phyloP scores from a whole-genome alignment of 495 filamentous ascomycete species.

The Bathelium albidoporum region DNA sequence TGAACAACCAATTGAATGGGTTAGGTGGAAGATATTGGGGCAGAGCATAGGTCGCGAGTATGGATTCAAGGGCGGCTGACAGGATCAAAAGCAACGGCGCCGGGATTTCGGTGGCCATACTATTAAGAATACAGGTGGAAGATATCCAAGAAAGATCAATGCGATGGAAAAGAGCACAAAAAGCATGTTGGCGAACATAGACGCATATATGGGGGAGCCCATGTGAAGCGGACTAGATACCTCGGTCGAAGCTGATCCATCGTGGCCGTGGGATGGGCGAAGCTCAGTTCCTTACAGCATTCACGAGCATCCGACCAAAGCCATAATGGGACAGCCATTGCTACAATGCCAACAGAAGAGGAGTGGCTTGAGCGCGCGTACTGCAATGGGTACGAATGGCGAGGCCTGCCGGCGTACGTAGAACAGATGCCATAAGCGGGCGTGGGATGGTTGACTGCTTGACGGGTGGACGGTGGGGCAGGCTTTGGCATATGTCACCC shows the following conservation, averaged over 20 bases:
- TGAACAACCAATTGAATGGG: conserved; percentile 1
- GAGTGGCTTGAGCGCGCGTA: too few relatives aligned
- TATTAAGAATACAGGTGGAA: not conserved
- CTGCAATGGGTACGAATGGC: too few relatives aligned
- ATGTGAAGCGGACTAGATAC: not conserved
- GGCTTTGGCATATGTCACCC: too few relatives aligned
- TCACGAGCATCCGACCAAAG: conserved; percentile 2
- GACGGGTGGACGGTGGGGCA: too few relatives aligned
- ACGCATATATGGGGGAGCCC: not conserved
- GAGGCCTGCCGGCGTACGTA: too few relatives aligned
- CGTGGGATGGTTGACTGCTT: too few relatives aligned
- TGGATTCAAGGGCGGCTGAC: not conserved
- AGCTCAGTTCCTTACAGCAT: not conserved
- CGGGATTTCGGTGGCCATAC: not conserved
- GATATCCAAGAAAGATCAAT: not conserved
- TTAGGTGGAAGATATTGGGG: conserved; percentile 1
- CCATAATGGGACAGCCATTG: too few relatives aligned
- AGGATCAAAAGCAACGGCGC: not conserved
- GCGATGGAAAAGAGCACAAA: not conserved
- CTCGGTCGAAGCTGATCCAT: not conserved
- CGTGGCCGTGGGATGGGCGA: not conserved
- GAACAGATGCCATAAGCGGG: too few relatives aligned
- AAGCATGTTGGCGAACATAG: not conserved
- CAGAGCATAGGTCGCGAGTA: not conserved
- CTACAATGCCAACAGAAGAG: too few relatives aligned